A percentile compares a stretch with the other conserved stretches of the same genome.
phyloP scores from a whole-genome alignment of 768 basidiomycete species.

The Exsudoporus frostii region DNA sequence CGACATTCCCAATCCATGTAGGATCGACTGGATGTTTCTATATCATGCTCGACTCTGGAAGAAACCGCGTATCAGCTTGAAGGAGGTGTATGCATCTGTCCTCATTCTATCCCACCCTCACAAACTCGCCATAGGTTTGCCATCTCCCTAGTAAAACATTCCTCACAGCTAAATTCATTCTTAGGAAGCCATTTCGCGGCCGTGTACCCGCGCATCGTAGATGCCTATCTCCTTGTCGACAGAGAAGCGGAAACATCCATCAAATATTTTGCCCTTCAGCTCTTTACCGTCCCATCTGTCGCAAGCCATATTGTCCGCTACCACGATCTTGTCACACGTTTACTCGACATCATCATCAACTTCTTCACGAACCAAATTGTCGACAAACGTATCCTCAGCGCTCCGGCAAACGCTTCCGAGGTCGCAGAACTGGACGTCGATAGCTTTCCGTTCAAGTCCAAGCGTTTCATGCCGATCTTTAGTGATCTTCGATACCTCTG shows the following conservation, averaged over 20 bases:
- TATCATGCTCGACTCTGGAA: slow-evolving; percentile 88
- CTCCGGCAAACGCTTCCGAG: slow-evolving; percentile 16
- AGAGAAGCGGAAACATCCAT: slow-evolving; percentile 94
- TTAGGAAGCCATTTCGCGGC: slow-evolving; percentile 80
- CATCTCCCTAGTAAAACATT: slow-evolving; percentile 7
- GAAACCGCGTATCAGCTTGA: slow-evolving; percentile 71
- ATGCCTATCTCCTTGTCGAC: slow-evolving; percentile 88
- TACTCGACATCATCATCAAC: slow-evolving; percentile 80
- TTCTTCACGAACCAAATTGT: slow-evolving; percentile 92
- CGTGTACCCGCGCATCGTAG: slow-evolving; percentile 83
- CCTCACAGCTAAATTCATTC: slow-evolving; percentile 1
- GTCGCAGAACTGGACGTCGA: slow-evolving; percentile 68
- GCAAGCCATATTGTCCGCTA: slow-evolving; percentile 73
- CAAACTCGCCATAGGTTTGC: slow-evolving; percentile 71
- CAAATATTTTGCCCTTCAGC: slow-evolving; percentile 87
- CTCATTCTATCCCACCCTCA: slow-evolving; percentile 69
- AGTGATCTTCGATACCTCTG: slow-evolving; percentile 85
- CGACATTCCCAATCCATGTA: slow-evolving; percentile 48
- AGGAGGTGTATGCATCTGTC: slow-evolving; percentile 78
- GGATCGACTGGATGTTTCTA: slow-evolving; percentile 73
- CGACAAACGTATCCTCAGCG: slow-evolving; percentile 59
- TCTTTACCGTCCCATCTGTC: slow-evolving; percentile 89
- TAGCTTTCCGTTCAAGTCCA: slow-evolving; percentile 84
- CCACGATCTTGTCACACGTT: slow-evolving; percentile 68
- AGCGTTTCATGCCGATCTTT: slow-evolving; percentile 94